phyloP scores from a whole-genome alignment of 768 basidiomycete species.

The Phylloporus rhodoxanthus region DNA sequence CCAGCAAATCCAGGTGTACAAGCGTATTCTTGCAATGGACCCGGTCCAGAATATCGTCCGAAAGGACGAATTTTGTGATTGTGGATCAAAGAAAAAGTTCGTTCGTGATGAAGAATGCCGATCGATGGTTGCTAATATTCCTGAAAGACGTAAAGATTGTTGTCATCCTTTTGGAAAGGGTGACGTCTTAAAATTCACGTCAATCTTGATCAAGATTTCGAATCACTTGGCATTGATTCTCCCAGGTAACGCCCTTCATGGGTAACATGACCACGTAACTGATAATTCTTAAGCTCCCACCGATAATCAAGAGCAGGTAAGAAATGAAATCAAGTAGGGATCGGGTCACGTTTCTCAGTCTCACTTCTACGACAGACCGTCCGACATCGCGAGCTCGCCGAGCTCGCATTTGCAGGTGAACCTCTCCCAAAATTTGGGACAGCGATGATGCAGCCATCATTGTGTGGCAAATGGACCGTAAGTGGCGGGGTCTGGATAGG shows the following conservation, averaged over 20 bases:
- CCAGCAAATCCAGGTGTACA: conserved; percentile 69
- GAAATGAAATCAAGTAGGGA: neutral
- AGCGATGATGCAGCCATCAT: conserved; percentile 56
- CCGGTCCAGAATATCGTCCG: conserved; percentile 66
- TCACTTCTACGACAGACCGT: conserved; percentile 28
- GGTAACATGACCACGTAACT: neutral
- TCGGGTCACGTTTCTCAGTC: neutral
- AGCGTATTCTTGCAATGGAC: conserved; percentile 55
- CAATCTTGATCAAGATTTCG: conserved; percentile 78
- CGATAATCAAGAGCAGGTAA: conserved; percentile 66
- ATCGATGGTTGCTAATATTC: conserved; percentile 6
- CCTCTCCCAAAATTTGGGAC: conserved; percentile 53
- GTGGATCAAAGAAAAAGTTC: conserved; percentile 56
- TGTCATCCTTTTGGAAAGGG: conserved; percentile 41
- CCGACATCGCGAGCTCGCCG: conserved; percentile 57
- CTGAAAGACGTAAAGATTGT: conserved; percentile 54
- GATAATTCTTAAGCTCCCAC: conserved; percentile 45
- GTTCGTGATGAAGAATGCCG: conserved; percentile 13
- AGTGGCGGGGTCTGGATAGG: conserved; percentile 20
- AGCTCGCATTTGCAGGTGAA: conserved; percentile 56
- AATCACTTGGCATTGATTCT: conserved; percentile 87
- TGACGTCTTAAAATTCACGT: conserved; percentile 71
- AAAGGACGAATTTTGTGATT: conserved; percentile 69
- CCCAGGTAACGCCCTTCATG: conserved; percentile 47
- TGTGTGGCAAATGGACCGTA: conserved; percentile 84